Evolutionary conservation across 208 protist genomes (phyloP).

Genomic region (Herpetomonas tarakana): DNA sequence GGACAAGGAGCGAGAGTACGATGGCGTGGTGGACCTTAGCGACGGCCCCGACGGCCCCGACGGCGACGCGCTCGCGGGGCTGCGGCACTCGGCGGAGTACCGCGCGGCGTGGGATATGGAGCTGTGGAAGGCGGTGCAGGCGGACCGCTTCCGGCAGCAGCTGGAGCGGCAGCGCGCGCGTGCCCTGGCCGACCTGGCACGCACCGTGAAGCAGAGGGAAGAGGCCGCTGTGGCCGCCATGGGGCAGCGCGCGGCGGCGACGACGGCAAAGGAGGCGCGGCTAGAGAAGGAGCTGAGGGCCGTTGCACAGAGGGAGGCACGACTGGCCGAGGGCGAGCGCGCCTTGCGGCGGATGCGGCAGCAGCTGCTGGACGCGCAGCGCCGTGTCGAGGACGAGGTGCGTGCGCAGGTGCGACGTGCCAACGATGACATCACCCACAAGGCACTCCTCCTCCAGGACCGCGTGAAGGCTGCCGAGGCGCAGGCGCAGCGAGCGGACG

Average conservation of each 20-base stretch:
- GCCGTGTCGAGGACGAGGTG: conserved; percentile 68
- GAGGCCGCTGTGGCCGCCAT: conserved; percentile 21
- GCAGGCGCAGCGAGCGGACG: conserved; percentile 55
- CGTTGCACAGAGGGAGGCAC: conserved; percentile 32
- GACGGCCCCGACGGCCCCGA: conserved; percentile 3
- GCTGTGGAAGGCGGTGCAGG: conserved; percentile 84
- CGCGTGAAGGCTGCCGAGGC: conserved; percentile 50
- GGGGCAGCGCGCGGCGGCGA: conserved; percentile 16
- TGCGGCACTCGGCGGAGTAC: conserved; percentile 84
- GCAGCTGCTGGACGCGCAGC: conserved; percentile 63
- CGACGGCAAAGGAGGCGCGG: conserved; percentile 31
- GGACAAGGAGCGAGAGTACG: too few species aligned
- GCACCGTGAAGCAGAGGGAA: conserved; percentile 34
- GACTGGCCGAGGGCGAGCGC: conserved; percentile 47
- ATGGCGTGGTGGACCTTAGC: too few species aligned
- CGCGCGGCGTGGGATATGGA: conserved; percentile 84
- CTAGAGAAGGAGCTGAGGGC: conserved; percentile 28
- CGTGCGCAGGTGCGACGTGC: conserved; percentile 67
- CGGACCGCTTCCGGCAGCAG: conserved; percentile 52
- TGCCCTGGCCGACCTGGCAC: conserved; percentile 35
- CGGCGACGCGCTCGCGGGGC: conserved; percentile 6
- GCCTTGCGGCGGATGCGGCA: conserved; percentile 50
- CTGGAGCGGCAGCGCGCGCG: conserved; percentile 42
- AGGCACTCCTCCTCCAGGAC: conserved; percentile 41
- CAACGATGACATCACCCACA: conserved; percentile 67